Evolutionary conservation across 2,329 filamentous ascomycete species (phyloP), one percentile per base, ranked within the genome.

Genomic region (Endothia cerciana): DNA sequence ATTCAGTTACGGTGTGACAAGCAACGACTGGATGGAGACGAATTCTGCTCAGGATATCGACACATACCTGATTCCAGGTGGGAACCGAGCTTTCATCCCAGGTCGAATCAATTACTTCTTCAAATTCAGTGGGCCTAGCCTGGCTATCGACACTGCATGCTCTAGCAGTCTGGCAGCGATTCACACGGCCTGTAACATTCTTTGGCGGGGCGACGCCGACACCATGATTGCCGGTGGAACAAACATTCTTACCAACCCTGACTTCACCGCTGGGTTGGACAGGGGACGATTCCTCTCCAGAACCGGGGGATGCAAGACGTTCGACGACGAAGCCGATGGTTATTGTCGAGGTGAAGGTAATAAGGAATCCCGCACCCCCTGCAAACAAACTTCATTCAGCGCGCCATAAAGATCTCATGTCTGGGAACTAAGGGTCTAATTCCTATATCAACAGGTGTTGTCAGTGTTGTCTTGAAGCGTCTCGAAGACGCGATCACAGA

Each of bases 1-100:
- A 22, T 22, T 41, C 38, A 47, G 43, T 73, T 93, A 91, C 68
- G 91, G 91, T 33, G 87, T 91, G 73, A 91, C 91, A 1, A 91
- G 89, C 61, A 89, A 93, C 68, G 91, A 94, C 73, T 94, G 89
- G 85, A 84, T 89, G 78, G 91, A 93, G 73, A 85, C 91, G 65
- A 93, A 93, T 73, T 87, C 85, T 11, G 85, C 86, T 0, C 88
- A 93, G 72, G 87, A 91, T 6, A 80, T 87, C n/a, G 80, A 82
- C 63, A 85, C 83, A 0, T 86, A 87, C 71, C 84, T 76, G 70
- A 83, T 87, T 55, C 80, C 85, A 0, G 83, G 83, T 25, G 79
- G 79, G 36, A 75, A 76, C 7, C 77, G 85, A 22, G 84, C 83
- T 0, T 87, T 87, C 64, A 79, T 75, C 0, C 80, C 81, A 0